Evolutionary conservation across 768 basidiomycete genomes (phyloP).

Genomic region (Boletellus ananas): DNA sequence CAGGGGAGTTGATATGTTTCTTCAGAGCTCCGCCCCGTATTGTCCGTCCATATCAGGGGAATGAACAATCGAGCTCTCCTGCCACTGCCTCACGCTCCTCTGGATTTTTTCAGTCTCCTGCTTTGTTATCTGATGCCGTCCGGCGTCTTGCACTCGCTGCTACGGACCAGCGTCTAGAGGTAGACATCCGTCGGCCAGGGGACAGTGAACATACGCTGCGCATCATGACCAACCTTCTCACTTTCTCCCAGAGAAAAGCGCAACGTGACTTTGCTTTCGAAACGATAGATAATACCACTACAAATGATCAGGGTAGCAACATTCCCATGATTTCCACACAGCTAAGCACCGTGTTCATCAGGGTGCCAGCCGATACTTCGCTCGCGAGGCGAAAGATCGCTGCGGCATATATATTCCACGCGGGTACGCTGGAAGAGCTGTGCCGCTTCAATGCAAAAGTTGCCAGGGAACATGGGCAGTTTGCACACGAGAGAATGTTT

Average conservation of each 20-base stretch:
- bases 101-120: slow-evolving; percentile 56
- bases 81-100: slow-evolving; percentile 25
- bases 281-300: slow-evolving; percentile 31
- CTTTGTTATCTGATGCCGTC: slow-evolving; percentile 70
- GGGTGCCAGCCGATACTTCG: slow-evolving; percentile 45
- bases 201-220: slow-evolving; percentile 60
- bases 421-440: slow-evolving; percentile 39
- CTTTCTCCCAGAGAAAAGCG: slow-evolving; percentile 46
- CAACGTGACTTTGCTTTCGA: slow-evolving; percentile 40
- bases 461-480: slow-evolving; percentile 57
- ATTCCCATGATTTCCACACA: slow-evolving; percentile 33
- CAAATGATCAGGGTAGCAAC: slow-evolving; percentile 15
- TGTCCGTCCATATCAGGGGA: slow-evolving; percentile 46
- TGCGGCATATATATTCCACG: slow-evolving; percentile 54
- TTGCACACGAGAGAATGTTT: slow-evolving; percentile 71
- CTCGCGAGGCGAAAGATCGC: slow-evolving; percentile 55
- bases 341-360: slow-evolving; percentile 59
- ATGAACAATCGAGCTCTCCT: slow-evolving; percentile 49
- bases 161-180: slow-evolving; percentile 45
- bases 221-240: slow-evolving; percentile 74
- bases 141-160: slow-evolving; percentile 61
- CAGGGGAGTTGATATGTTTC: slow-evolving; percentile 86
- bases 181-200: slow-evolving; percentile 42
- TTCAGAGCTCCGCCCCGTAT: slow-evolving; percentile 74
- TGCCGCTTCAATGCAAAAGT: slow-evolving; percentile 59